phyloP scores from a whole-genome alignment of 352 stramenopile species.

The Pythium aquatile region DNA sequence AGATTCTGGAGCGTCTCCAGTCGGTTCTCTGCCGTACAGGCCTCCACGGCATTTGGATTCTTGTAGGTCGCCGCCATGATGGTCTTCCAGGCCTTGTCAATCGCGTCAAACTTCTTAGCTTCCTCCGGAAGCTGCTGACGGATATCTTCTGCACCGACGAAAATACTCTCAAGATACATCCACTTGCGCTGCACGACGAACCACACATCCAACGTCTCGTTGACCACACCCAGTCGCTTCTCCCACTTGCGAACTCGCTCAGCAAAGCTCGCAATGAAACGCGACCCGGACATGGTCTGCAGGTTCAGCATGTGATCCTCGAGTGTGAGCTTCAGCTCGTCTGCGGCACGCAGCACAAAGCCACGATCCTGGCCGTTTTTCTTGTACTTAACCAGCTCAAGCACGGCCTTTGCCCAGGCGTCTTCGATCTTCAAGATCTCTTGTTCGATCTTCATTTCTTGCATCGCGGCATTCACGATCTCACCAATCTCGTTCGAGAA shows the following conservation, averaged over 20 bases:
- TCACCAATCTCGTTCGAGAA: constrained; percentile 90
- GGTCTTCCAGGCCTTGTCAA: constrained; percentile 92
- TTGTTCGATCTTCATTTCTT: constrained; percentile 94
- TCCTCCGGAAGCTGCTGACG: constrained; percentile 92
- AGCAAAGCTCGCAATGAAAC: constrained; percentile 89
- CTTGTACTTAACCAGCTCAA: constrained; percentile 93
- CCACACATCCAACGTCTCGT: constrained; percentile 92
- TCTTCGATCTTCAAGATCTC: constrained; percentile 92
- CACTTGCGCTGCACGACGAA: constrained; percentile 94
- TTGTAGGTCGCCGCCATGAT: constrained; percentile 93
- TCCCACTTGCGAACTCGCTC: constrained; percentile 92
- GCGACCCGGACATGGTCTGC: constrained; percentile 89
- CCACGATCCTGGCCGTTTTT: constrained; percentile 88
- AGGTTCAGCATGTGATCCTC: constrained; percentile 90
- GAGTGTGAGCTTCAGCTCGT: constrained; percentile 80
- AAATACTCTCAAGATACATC: constrained; percentile 96
- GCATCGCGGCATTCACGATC: constrained; percentile 92
- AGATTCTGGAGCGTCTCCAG: constrained; percentile 88
- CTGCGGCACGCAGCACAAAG: constrained; percentile 78
- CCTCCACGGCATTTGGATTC: constrained; percentile 90
- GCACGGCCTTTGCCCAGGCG: constrained; percentile 82
- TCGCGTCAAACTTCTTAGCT: constrained; percentile 92
- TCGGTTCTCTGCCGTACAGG: constrained; percentile 85
- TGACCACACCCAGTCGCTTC: constrained; percentile 87
- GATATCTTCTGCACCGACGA: constrained; percentile 92